phyloP scores from a whole-genome alignment of 805 yeast genomes.

The Kluyveromyces aestuarii region DNA sequence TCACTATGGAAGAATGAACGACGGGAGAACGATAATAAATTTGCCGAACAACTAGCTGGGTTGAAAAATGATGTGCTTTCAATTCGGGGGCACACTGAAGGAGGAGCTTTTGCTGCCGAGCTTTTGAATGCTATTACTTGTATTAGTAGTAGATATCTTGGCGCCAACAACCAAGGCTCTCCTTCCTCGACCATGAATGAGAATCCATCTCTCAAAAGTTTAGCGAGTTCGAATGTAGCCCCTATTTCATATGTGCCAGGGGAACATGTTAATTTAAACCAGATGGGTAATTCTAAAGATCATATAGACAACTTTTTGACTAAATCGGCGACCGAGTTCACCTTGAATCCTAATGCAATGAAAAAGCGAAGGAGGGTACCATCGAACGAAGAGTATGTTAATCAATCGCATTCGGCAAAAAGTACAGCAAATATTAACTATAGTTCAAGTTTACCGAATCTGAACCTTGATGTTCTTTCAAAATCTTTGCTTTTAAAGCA shows the following conservation, averaged over 20 bases:
- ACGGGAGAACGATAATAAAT: neutral
- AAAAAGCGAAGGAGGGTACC: constrained; percentile 16
- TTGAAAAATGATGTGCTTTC: neutral
- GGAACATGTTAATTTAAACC: constrained; percentile 1
- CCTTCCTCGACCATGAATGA: neutral
- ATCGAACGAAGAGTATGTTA: neutral
- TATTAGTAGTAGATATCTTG: constrained; percentile 20
- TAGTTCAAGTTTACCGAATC: constrained; percentile 14
- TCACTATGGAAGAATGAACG: constrained; percentile 5
- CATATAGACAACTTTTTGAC: constrained; percentile 1
- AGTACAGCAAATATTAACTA: neutral
- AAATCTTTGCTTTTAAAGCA: neutral
- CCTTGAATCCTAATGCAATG: constrained; percentile 26
- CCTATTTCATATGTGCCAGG: constrained; percentile 1
- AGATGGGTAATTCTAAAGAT: neutral
- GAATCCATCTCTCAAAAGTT: neutral
- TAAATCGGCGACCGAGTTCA: constrained; percentile 12
- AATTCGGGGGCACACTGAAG: neutral
- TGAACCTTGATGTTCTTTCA: constrained; percentile 9
- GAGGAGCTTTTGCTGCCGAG: constrained; percentile 18
- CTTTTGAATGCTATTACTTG: constrained; percentile 23
- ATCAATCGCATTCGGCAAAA: neutral
- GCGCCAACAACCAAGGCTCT: neutral
- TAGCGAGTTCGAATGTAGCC: neutral
- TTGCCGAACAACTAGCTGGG: neutral